Conservation (phyloP, 352 stramenopile species). For the Pythium plurisporium region DNA sequence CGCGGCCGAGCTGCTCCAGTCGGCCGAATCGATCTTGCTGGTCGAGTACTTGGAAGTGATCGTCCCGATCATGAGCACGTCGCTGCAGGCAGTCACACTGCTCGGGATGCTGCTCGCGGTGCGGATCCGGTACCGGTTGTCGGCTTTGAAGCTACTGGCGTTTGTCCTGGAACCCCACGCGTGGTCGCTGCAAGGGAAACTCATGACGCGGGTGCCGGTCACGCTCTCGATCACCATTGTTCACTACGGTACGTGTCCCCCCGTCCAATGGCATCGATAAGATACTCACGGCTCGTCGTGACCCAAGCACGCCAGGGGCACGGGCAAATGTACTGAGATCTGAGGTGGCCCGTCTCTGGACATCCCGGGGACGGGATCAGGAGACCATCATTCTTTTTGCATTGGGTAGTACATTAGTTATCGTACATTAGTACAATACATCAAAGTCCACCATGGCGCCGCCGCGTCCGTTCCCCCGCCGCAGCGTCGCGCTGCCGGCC, state of each 20-base stretch:
- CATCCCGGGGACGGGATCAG: too few relatives aligned
- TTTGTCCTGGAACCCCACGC: slow-evolving; percentile 13
- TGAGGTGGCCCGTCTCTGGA: too few relatives aligned
- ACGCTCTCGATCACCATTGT: slow-evolving; percentile 11
- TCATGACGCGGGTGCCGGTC: slow-evolving; percentile 8
- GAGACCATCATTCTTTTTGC: too few relatives aligned
- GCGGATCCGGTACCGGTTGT: slow-evolving; percentile 8
- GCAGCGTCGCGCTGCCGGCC: too few relatives aligned
- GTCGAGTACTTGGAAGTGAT: slow-evolving; percentile 18
- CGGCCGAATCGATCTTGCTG: slow-evolving; percentile 5
- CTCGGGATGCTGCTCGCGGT: neutral
- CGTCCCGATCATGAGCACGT: neutral
- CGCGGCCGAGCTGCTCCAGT: slow-evolving; percentile 4
- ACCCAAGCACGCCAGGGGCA: too few relatives aligned
- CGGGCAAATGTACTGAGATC: too few relatives aligned
- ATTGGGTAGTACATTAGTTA: too few relatives aligned
- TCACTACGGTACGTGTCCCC: slow-evolving; percentile 16
- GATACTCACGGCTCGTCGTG: too few relatives aligned
- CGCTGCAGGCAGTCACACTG: neutral
- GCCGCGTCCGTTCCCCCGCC: too few relatives aligned
- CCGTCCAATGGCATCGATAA: too few relatives aligned
- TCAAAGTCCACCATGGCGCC: too few relatives aligned
- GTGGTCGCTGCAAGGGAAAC: slow-evolving; percentile 9
- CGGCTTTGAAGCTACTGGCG: neutral
- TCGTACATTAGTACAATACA: too few relatives aligned